Percentiles rank a stretch among this genome's conserved stretches.
Conservation (phyloP, 495 filamentous ascomycete genomes). For the Penicillium herquei region DNA sequence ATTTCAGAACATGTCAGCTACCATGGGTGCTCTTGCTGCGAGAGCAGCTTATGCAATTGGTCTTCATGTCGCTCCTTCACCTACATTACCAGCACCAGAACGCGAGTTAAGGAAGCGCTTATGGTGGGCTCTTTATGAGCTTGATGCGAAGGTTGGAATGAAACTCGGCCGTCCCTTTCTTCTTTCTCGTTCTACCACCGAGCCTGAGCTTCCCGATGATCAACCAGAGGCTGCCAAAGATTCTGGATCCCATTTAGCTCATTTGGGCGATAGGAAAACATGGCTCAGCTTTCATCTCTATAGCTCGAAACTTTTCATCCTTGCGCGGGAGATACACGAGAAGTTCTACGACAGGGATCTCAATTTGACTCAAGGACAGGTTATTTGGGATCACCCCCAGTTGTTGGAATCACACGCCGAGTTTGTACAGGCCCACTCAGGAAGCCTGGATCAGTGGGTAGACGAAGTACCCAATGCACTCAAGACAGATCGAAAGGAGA, state of each 20-base stretch:
- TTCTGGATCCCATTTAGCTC: slow-evolving; percentile 38
- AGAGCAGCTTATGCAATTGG: slow-evolving; percentile 51
- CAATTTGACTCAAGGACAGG: slow-evolving; percentile 10
- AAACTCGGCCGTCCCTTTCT: slow-evolving; percentile 52
- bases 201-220: slow-evolving; percentile 41
- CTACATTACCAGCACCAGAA: slow-evolving; percentile 29
- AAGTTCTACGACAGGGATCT: slow-evolving; percentile 30
- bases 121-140: slow-evolving; percentile 51
- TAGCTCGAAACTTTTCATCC: slow-evolving; percentile 36
- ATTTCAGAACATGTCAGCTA: slow-evolving; percentile 51
- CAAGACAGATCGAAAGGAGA: slow-evolving; percentile 32
- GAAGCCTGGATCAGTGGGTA: slow-evolving; percentile 25
- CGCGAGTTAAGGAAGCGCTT: slow-evolving; percentile 45
- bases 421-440: slow-evolving; percentile 25
- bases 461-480: slow-evolving; percentile 37
- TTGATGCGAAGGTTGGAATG: slow-evolving; percentile 50
- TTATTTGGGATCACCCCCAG: slow-evolving; percentile 13
- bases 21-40: slow-evolving; percentile 37
- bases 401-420: slow-evolving; percentile 21
- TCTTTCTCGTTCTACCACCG: slow-evolving; percentile 28
- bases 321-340: slow-evolving; percentile 34
- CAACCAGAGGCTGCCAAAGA: slow-evolving; percentile 29
- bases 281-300: slow-evolving; percentile 25
- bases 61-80: slow-evolving; percentile 48
- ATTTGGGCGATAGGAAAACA: slow-evolving; percentile 1